Evolutionary conservation across 2,329 filamentous ascomycete species (phyloP), one percentile per base, ranked within the genome.

Genomic region (Penicillium hordei): DNA sequence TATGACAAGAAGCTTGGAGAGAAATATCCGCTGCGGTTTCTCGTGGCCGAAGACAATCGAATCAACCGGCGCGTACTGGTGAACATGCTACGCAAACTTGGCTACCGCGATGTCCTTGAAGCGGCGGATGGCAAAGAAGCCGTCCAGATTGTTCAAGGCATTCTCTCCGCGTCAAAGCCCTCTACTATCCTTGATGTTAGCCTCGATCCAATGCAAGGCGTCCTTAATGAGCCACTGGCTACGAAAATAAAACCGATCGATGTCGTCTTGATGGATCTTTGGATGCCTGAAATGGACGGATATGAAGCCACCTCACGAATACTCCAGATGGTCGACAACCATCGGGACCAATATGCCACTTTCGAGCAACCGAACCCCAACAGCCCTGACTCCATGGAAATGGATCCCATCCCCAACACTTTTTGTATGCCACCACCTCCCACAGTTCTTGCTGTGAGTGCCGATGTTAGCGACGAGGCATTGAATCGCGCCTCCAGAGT

Each of bases 201-300:
- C 25, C 29, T 48, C 12, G 59, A 57, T n/a, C n/a, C 42, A 19
- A 40, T 52, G 12, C 61, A 63, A 25, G 59, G 61, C 25, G 55
- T 66, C 2, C 55, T 63, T n/a, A 63, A 61, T 1, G 12, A 65
- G 60, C 48, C 68, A 60, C 19, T 68, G 63, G 29, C 64, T 60
- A 62, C 67, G 43, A 71, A 74, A 42, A 60, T 69, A 12, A 77
- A 75, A 55, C 71, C 73, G 3, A 83, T 89, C 56, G 83, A 89
- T 65, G 81, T 88, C 2, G 80, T 90, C 25, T 75, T 90, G 43
- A 90, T 90, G 88, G 88, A 90, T 71, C 80, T 90, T 10, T 90
- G 88, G 88, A 90, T 90, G 86, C 88, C 88, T 0, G 79, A 86
- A 62, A 86, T 90, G 79, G 87, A 90, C 67, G 88, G 88, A 1